A percentile compares a stretch with the other conserved stretches of the same genome.
Evolutionary conservation across 1,284 basidiomycete genomes (phyloP).

Genomic region (Porogramme epimiltina): DNA sequence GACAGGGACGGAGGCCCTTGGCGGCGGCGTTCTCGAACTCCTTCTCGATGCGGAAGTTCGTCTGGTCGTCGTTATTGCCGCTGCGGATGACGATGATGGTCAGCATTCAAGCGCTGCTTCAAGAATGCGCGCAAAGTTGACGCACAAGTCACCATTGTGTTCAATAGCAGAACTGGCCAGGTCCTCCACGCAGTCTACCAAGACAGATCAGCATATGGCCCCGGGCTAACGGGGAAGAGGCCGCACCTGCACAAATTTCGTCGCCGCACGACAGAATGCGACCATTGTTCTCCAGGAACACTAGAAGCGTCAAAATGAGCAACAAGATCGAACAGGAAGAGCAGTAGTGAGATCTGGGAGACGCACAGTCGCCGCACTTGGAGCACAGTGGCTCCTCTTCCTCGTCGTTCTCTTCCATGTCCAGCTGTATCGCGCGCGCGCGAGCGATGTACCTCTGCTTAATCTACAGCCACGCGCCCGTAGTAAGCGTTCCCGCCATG

Average conservation of each 20-base stretch:
- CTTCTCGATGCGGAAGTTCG: constrained; percentile 55
- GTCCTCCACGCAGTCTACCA: constrained; percentile 53
- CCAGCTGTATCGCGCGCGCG: constrained; percentile 42
- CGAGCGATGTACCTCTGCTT: constrained; percentile 49
- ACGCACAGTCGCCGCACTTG: constrained; percentile 55
- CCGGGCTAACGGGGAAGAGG: neutral
- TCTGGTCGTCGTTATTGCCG: constrained; percentile 54
- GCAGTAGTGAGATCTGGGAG: too few relatives aligned
- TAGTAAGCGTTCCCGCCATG: constrained; percentile 14
- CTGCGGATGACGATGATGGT: constrained; percentile 33
- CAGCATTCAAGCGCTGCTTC: neutral
- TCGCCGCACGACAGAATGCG: constrained; percentile 60
- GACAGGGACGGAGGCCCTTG: constrained; percentile 62
- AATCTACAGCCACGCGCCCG: constrained; percentile 24
- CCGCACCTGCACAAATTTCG: constrained; percentile 57
- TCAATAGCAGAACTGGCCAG: constrained; percentile 49
- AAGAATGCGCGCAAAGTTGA: neutral
- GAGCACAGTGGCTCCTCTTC: constrained; percentile 48
- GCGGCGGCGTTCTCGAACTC: constrained; percentile 55
- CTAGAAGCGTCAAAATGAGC: constrained; percentile 28
- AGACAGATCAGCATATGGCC: neutral
- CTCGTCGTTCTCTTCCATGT: constrained; percentile 44
- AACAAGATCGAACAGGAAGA: too few relatives aligned
- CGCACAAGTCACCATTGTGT: constrained; percentile 62
- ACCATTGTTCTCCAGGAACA: constrained; percentile 49